These are phyloP conservation scores for Fusarium avenaceum DNA, from an alignment of 2,329 filamentous ascomycete genomes.

Conservation along the genomic window DNA sequence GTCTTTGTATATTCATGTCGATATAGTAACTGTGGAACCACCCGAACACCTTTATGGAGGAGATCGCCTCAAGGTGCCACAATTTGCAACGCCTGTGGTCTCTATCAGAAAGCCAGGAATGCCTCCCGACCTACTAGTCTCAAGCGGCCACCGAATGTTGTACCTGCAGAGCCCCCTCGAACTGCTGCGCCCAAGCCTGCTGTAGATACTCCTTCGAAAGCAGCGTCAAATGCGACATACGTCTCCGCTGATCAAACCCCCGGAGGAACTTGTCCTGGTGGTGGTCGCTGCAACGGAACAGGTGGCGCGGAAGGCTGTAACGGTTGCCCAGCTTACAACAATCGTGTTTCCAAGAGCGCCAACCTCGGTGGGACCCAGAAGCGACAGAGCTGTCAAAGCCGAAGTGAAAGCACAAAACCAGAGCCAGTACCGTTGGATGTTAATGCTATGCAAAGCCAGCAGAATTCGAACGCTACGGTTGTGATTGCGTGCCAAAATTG, in stretches of 20 bases:
- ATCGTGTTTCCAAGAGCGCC: constrained; percentile 89
- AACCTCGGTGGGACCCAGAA: constrained; percentile 73
- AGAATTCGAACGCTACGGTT: constrained; percentile 53
- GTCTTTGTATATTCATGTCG: constrained; percentile 13
- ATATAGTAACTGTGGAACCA: constrained; percentile 91
- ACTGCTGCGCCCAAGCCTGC: constrained; percentile 57
- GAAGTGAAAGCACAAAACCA: constrained; percentile 41
- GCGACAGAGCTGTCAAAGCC: constrained; percentile 55
- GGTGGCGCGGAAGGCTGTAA: constrained; percentile 95
- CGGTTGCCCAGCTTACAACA: constrained; percentile 97
- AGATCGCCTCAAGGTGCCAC: constrained; percentile 92
- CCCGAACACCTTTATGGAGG: constrained; percentile 93
- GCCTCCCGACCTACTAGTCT: constrained; percentile 90
- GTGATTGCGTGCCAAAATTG: constrained; percentile 98
- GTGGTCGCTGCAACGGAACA: constrained; percentile 95
- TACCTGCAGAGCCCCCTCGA: constrained; percentile 59
- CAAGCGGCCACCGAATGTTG: constrained; percentile 77
- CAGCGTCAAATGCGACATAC: constrained; percentile 71
- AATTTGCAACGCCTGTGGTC: constrained; percentile 96
- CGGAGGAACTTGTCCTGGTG: constrained; percentile 92
- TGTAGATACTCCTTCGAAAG: constrained; percentile 57
- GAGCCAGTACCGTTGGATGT: constrained; percentile 53
- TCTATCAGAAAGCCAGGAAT: constrained; percentile 95
- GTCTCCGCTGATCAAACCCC: constrained; percentile 81
- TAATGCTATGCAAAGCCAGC: constrained; percentile 52